phyloP scores from a whole-genome alignment of 2,329 filamentous ascomycete species.

The Aspergillus ibericus region DNA sequence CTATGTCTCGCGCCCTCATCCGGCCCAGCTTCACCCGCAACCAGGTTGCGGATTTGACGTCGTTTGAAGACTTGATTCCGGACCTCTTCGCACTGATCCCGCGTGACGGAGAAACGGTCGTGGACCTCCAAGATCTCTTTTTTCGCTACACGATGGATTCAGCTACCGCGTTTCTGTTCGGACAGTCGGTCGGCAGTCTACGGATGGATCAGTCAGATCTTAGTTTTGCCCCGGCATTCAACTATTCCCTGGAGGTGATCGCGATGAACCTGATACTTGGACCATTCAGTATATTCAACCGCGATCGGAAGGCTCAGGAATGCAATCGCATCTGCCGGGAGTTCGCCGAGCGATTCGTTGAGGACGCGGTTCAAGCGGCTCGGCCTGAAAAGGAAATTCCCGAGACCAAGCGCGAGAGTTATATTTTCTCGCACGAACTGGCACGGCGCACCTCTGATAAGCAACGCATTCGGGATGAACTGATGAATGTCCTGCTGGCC shows the following conservation, averaged over 20 bases:
- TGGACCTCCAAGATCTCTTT: slow-evolving; percentile 4
- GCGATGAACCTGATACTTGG: slow-evolving; percentile 28
- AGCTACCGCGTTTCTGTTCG: slow-evolving; percentile 68
- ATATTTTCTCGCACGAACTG: slow-evolving; percentile 61
- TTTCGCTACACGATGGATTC: slow-evolving; percentile 52
- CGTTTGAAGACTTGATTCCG: not conserved
- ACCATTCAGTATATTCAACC: slow-evolving; percentile 25
- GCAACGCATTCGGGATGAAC: slow-evolving; percentile 51
- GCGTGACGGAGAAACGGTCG: not conserved
- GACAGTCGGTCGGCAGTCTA: slow-evolving; percentile 54
- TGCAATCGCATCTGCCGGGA: slow-evolving; percentile 11
- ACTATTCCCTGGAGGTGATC: slow-evolving; percentile 26
- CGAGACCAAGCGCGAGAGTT: slow-evolving; percentile 26
- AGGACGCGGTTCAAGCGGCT: slow-evolving; percentile 19
- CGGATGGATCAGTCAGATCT: slow-evolving; percentile 11
- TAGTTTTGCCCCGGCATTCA: slow-evolving; percentile 41
- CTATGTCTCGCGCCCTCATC: not conserved
- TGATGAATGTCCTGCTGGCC: slow-evolving; percentile 41
- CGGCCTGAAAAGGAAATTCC: slow-evolving; percentile 8
- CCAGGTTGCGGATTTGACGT: not conserved
- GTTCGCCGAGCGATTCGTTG: slow-evolving; percentile 9
- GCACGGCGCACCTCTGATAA: slow-evolving; percentile 49
- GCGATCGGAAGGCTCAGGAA: slow-evolving; percentile 18
- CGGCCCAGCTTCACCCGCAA: not conserved
- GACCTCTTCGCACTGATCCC: not conserved